Evolutionary conservation across 768 basidiomycete species (phyloP).

Genomic region (Mycena rosella): DNA sequence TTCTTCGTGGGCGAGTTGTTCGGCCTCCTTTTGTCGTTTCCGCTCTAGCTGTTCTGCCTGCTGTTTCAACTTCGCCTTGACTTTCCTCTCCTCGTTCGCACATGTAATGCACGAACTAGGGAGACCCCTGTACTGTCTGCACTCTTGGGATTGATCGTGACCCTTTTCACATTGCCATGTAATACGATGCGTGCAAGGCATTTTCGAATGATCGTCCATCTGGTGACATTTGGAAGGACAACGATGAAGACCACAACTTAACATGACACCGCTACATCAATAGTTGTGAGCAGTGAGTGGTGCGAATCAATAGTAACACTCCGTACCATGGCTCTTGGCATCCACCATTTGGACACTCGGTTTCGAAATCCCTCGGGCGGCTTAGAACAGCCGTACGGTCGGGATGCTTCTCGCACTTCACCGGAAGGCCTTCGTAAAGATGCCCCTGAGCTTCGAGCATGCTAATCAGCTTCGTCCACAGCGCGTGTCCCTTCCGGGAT

Average conservation of each 20-base stretch:
- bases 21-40: conserved; percentile 46
- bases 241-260: conserved; percentile 64
- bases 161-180: conserved; percentile 54
- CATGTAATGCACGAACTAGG: conserved; percentile 47
- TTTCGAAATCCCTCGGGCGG: conserved; percentile 61
- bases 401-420: conserved; percentile 69
- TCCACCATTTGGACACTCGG: conserved; percentile 51
- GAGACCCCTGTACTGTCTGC: conserved; percentile 35
- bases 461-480: conserved; percentile 66
- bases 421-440: conserved; percentile 72
- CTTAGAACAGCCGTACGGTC: conserved; percentile 53
- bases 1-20: conserved; percentile 48
- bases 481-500: conserved; percentile 60
- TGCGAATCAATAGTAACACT: not conserved
- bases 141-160: conserved; percentile 59
- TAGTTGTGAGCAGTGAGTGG: not conserved
- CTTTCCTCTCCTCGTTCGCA: conserved; percentile 49
- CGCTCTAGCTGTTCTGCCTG: conserved; percentile 51
- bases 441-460: conserved; percentile 57
- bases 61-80: conserved; percentile 47
- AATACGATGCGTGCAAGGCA: conserved; percentile 57
- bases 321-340: conserved; percentile 7
- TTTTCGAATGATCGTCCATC: conserved; percentile 63
- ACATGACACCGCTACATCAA: conserved; percentile 54
- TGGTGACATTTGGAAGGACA: conserved; percentile 75